Percentiles rank a stretch among this genome's conserved stretches.
These are phyloP conservation scores for Lotmaria passim DNA, from an alignment of 208 protist genomes.

Conservation along the genomic window DNA sequence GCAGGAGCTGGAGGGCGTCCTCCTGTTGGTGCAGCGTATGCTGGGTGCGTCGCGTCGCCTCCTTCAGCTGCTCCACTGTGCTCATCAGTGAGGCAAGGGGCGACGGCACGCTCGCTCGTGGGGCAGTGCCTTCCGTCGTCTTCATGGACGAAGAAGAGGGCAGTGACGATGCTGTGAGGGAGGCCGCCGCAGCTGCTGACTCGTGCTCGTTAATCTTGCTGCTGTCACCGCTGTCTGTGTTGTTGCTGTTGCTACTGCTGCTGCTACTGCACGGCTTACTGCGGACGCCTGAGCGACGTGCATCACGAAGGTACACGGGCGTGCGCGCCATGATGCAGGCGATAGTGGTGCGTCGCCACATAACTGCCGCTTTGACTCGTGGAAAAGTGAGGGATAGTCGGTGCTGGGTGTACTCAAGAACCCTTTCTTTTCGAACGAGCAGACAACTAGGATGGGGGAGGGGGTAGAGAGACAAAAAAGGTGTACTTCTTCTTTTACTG, in stretches of 20 bases:
- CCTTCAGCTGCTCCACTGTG: conserved; percentile 34
- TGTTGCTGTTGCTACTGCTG: background rate
- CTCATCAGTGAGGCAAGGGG: background rate
- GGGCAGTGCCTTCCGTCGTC: too few relatives aligned
- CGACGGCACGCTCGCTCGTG: background rate
- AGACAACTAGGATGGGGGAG: too few relatives aligned
- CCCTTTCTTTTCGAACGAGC: too few relatives aligned
- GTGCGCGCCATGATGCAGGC: conserved; percentile 2
- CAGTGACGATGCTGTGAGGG: background rate
- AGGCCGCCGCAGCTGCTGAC: background rate
- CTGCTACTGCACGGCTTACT: conserved; percentile 1
- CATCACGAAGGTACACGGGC: conserved; percentile 6
- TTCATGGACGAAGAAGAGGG: background rate
- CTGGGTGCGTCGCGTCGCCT: conserved; percentile 25
- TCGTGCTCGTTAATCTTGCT: too few relatives aligned
- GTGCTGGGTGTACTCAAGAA: too few relatives aligned
- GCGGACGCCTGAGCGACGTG: background rate
- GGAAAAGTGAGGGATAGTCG: too few relatives aligned
- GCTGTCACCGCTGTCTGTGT: background rate
- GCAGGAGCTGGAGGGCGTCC: conserved; percentile 32
- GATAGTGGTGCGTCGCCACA: conserved; percentile 15
- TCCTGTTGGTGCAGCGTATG: conserved; percentile 34
- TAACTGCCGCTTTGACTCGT: too few relatives aligned
- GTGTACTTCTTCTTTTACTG: too few relatives aligned
- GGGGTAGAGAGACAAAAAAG: too few relatives aligned